phyloP scores from a whole-genome alignment of 2,329 filamentous ascomycete species.

The Epicoccum sorghinum region DNA sequence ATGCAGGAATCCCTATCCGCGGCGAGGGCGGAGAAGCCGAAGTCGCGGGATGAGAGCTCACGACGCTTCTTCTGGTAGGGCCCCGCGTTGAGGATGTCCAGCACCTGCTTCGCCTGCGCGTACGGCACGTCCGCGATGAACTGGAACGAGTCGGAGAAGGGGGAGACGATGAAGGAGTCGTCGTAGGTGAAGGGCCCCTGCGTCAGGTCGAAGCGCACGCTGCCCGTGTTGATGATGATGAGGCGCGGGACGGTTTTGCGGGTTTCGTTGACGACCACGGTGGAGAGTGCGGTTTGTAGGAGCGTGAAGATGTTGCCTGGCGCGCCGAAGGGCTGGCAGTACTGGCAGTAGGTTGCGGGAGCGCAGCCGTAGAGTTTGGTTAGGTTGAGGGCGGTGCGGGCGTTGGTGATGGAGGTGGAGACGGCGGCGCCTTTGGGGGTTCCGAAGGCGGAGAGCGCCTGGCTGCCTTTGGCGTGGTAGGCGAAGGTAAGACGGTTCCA shows the following conservation, averaged over 20 bases:
- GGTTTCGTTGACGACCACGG: constrained; percentile 59
- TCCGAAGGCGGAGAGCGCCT: constrained; percentile 55
- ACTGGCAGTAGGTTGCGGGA: constrained; percentile 64
- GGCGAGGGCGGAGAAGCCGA: constrained; percentile 47
- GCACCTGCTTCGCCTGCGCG: constrained; percentile 50
- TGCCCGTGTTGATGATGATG: constrained; percentile 66
- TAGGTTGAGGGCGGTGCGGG: constrained; percentile 61
- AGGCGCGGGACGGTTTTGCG: constrained; percentile 60
- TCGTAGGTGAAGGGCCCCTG: constrained; percentile 67
- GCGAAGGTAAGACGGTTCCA: constrained; percentile 71
- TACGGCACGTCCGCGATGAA: constrained; percentile 62
- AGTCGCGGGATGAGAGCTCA: constrained; percentile 38
- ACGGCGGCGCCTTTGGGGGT: constrained; percentile 55
- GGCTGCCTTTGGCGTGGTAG: constrained; percentile 64
- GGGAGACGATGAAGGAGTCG: constrained; percentile 61
- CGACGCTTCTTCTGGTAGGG: constrained; percentile 40
- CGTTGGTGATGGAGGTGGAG: constrained; percentile 57
- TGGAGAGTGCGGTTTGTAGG: constrained; percentile 58
- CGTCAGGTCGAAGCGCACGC: constrained; percentile 66
- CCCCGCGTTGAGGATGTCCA: constrained; percentile 54
- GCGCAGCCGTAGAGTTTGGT: constrained; percentile 65
- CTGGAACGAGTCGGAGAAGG: constrained; percentile 60
- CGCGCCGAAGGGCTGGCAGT: constrained; percentile 60
- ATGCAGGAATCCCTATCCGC: constrained; percentile 55
- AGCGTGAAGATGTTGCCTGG: constrained; percentile 63